phyloP scores from a whole-genome alignment of 2,329 filamentous ascomycete genomes.

The Microdochium paspali region DNA sequence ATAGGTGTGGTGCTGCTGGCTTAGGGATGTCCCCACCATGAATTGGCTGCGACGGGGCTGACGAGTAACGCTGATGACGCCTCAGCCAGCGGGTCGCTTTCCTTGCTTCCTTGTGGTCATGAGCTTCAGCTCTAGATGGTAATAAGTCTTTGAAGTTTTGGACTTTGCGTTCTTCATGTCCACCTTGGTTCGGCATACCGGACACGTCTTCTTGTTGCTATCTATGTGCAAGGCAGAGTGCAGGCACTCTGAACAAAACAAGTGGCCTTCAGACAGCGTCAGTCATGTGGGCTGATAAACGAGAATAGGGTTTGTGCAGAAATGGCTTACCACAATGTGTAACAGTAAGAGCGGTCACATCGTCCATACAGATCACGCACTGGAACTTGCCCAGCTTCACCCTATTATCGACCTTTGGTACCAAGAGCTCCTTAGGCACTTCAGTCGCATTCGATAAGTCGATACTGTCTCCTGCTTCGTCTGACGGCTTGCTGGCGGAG shows the following conservation, averaged over 20 bases:
- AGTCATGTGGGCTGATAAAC: constrained; percentile 8
- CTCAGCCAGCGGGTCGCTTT: constrained; percentile 24
- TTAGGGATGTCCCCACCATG: too few species aligned
- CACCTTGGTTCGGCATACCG: constrained; percentile 53
- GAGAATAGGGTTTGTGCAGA: not conserved
- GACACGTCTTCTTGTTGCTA: constrained; percentile 46
- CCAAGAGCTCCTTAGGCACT: constrained; percentile 31
- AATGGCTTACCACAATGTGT: constrained; percentile 55
- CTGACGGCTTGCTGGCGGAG: not conserved
- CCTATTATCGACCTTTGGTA: constrained; percentile 36
- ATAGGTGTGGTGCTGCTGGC: too few species aligned
- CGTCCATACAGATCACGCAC: constrained; percentile 61
- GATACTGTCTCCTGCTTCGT: constrained; percentile 19
- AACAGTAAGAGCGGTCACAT: constrained; percentile 46
- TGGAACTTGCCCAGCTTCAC: constrained; percentile 47
- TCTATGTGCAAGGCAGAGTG: constrained; percentile 51
- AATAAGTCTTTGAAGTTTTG: constrained; percentile 39
- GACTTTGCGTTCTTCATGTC: constrained; percentile 32
- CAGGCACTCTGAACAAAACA: constrained; percentile 55
- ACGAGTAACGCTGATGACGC: not conserved
- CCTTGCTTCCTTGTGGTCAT: constrained; percentile 47
- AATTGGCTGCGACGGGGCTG: not conserved
- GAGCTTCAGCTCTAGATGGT: constrained; percentile 52
- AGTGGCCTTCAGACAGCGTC: constrained; percentile 36
- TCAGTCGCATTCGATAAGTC: constrained; percentile 34